A percentile compares a stretch with the other conserved stretches of the same genome.
phyloP scores from a whole-genome alignment of 495 filamentous ascomycete species.

The Penicillium atrosanguineum region DNA sequence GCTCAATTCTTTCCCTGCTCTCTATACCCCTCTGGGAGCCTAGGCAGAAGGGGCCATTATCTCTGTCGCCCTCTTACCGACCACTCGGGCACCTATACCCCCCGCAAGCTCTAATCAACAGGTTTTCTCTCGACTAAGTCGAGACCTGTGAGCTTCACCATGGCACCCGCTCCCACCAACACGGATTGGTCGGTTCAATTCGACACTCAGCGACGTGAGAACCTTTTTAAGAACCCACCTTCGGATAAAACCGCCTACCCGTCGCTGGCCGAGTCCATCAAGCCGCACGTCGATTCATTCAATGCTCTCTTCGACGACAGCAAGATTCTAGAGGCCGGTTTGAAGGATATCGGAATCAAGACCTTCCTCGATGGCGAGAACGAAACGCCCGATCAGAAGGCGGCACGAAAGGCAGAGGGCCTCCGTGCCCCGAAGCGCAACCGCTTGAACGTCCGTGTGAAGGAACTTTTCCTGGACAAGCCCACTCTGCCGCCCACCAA shows the following conservation, averaged over 20 bases:
- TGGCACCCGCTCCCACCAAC: slow-evolving; percentile 55
- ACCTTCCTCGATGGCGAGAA: slow-evolving; percentile 75
- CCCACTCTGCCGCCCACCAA: slow-evolving; percentile 71
- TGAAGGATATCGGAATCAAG: slow-evolving; percentile 89
- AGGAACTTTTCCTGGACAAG: slow-evolving; percentile 75
- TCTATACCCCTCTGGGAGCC: slow-evolving; percentile 18
- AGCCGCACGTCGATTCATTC: slow-evolving; percentile 92
- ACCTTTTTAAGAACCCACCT: slow-evolving; percentile 84
- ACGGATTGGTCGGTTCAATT: slow-evolving; percentile 80
- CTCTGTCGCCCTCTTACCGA: not conserved
- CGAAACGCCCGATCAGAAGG: slow-evolving; percentile 43
- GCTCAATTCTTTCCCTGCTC: slow-evolving; percentile 23
- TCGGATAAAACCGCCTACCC: slow-evolving; percentile 86
- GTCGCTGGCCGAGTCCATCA: slow-evolving; percentile 73
- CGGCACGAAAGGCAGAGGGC: slow-evolving; percentile 38
- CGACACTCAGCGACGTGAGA: slow-evolving; percentile 76
- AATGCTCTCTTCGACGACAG: slow-evolving; percentile 79
- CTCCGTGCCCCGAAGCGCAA: slow-evolving; percentile 59
- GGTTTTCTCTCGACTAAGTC: slow-evolving; percentile 17
- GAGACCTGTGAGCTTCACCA: slow-evolving; percentile 25
- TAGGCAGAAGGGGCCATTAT: slow-evolving; percentile 14
- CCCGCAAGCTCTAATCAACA: not conserved
- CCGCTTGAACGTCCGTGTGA: slow-evolving; percentile 68
- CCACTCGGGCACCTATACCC: not conserved
- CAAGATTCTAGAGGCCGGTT: slow-evolving; percentile 67